Evolutionary conservation across 2,329 filamentous ascomycete species (phyloP), one percentile per base, ranked within the genome.

Genomic region (Fusarium tjaetaba): DNA sequence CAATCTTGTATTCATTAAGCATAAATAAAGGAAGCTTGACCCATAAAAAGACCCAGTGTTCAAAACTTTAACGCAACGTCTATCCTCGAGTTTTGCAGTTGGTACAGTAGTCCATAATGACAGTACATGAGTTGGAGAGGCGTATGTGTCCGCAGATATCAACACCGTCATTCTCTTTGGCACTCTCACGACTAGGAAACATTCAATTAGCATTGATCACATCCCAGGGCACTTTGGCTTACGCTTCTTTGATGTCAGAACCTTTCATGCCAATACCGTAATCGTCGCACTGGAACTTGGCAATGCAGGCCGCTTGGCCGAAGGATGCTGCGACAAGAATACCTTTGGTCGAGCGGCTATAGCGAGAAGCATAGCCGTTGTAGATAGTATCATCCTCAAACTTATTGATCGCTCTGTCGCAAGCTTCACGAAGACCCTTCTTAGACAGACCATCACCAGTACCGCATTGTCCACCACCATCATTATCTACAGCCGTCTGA

Each of bases 261-360:
- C 57, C 57, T 32, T 24, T 68, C 66, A 62, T 68, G 9, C 63
- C 63, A 15, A 71, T 67, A 3, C 69, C 69, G 6, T 71, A 71
- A 36, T 70, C 42, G 10, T 70, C 61, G 15, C 69, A 70, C 18
- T 39, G n/a, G 4, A 66, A 71, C 22, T 71, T 70, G 10, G 57
- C 46, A 59, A 71, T 52, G 22, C 66, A 67, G 34, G 34, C 61
- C 8, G 61, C 61, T 16, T 51, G 36, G 8, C 36, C 61, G 0
- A 55, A 3, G 2, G 59, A 66, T 4, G 51, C 55, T 4, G 22
- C 43, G 4, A 57, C 46, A 4, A 71, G 61, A 24, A 70, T 39
- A 24, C 69, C 61, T 34, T 67, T 61, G 1, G 30, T 51, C 1
- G 57, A 69, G 8, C 57, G 51, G 22, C 52, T 61, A 26, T 62